phyloP scores from a whole-genome alignment of 139 green algal species.

The Ettlia oleoabundans region DNA sequence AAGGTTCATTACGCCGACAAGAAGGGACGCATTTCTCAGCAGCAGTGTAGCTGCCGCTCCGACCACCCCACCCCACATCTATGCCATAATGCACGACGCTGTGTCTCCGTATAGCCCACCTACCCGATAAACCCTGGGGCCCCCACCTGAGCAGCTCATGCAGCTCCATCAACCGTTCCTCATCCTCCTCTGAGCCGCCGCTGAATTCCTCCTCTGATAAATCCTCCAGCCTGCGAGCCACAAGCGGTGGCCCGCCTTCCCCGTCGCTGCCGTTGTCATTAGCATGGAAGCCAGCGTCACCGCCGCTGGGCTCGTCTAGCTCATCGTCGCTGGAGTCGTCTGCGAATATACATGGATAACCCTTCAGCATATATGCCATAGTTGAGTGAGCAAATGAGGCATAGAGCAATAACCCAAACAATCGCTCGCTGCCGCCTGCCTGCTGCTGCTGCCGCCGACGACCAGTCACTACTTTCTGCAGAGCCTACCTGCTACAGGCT shows the following conservation, averaged over 20 bases:
- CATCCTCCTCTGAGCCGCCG: slow-evolving; percentile 18
- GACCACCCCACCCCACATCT: no score
- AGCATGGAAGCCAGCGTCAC: not conserved
- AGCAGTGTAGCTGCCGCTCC: no score
- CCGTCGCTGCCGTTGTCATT: slow-evolving; percentile 5
- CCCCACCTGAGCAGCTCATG: slow-evolving; percentile 22
- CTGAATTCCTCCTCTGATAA: slow-evolving; percentile 56
- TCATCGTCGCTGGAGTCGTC: not conserved
- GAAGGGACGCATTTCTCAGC: no score
- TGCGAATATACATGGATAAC: no score
- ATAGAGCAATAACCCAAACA: no score
- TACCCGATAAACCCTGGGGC: no score
- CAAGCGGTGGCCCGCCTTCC: not conserved
- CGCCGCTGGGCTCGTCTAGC: not conserved
- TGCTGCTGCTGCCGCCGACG: not conserved
- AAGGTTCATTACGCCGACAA: no score
- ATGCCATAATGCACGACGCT: no score
- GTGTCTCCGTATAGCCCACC: no score
- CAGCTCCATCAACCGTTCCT: slow-evolving; percentile 19
- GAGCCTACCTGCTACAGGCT: not conserved
- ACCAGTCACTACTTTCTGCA: slow-evolving; percentile 8
- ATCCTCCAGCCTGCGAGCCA: slow-evolving; percentile 35
- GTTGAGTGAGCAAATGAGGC: no score
- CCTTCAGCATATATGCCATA: no score
- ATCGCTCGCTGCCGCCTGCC: not conserved